Percentiles rank a stretch among this genome's conserved stretches.
Conservation (phyloP, 2,329 filamentous ascomycete species). For the Sporothrix pallida region DNA sequence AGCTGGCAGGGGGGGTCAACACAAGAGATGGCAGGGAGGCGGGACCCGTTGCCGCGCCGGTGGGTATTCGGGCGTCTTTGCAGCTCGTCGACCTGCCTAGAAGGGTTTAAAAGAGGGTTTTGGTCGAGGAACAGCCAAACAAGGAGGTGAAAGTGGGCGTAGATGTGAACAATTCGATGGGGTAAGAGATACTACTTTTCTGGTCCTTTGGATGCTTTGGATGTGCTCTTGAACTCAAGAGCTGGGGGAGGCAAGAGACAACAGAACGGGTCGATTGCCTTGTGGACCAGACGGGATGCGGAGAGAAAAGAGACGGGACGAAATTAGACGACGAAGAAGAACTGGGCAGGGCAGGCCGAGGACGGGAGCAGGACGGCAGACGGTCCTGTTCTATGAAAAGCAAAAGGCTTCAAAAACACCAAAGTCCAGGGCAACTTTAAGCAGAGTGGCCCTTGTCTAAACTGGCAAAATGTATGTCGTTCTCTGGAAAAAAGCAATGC, state of each 20-base stretch:
- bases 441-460: not conserved
- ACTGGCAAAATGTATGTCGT: not conserved
- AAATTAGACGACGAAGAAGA: not conserved
- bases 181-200: constrained; percentile 17
- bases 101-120: constrained; percentile 26
- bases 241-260: too few species aligned
- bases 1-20: not conserved
- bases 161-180: constrained; percentile 7
- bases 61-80: constrained; percentile 5
- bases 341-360: not conserved
- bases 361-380: not conserved
- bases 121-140: not conserved
- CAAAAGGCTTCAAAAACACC: not conserved
- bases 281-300: constrained; percentile 6
- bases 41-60: constrained; percentile 23
- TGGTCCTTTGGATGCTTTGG: not conserved
- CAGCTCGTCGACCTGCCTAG: constrained; percentile 28
- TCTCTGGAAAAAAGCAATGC: not conserved
- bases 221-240: not conserved
- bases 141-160: not conserved
- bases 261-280: not conserved
- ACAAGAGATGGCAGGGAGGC: constrained; percentile 12
- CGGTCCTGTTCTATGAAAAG: too few species aligned
- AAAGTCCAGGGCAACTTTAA: not conserved
- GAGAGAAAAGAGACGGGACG: constrained; percentile 18